These are phyloP conservation scores for Mucor sp. DNA, from an alignment of 371 early-diverging fungal genomes.

Conservation along the genomic window DNA sequence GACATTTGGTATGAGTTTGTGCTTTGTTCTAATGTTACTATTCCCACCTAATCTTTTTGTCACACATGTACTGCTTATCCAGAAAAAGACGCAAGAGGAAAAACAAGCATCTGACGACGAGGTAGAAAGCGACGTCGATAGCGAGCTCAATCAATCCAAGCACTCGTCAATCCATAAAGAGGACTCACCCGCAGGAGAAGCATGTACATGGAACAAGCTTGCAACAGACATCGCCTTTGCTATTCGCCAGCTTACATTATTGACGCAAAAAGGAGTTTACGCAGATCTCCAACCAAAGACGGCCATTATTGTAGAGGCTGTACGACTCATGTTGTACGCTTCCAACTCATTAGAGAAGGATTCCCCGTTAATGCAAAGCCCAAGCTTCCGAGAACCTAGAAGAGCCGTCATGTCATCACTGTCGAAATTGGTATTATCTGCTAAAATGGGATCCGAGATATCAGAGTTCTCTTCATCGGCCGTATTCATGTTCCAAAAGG, in stretches of 20 bases:
- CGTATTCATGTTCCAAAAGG: slow-evolving; percentile 17
- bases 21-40: neutral
- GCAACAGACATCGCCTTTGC: slow-evolving; percentile 63
- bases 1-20: slow-evolving; percentile 31
- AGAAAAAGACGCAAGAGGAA: slow-evolving; percentile 12
- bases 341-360: slow-evolving; percentile 73
- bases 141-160: neutral
- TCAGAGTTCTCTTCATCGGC: slow-evolving; percentile 45
- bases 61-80: neutral
- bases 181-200: neutral
- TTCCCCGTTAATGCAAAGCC: slow-evolving; percentile 53
- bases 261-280: slow-evolving; percentile 53
- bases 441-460: slow-evolving; percentile 79
- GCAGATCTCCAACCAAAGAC: slow-evolving; percentile 17
- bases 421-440: slow-evolving; percentile 80
- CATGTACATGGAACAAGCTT: slow-evolving; percentile 31
- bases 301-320: slow-evolving; percentile 66
- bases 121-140: slow-evolving; percentile 4
- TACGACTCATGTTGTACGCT: slow-evolving; percentile 81
- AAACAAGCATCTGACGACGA: neutral
- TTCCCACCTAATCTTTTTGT: slow-evolving; percentile 4
- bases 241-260: slow-evolving; percentile 62
- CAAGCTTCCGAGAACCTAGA: slow-evolving; percentile 61
- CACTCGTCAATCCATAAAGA: neutral
- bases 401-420: slow-evolving; percentile 75